Conservation (phyloP, 1,284 basidiomycete species). For the Porodaedalea pini region DNA sequence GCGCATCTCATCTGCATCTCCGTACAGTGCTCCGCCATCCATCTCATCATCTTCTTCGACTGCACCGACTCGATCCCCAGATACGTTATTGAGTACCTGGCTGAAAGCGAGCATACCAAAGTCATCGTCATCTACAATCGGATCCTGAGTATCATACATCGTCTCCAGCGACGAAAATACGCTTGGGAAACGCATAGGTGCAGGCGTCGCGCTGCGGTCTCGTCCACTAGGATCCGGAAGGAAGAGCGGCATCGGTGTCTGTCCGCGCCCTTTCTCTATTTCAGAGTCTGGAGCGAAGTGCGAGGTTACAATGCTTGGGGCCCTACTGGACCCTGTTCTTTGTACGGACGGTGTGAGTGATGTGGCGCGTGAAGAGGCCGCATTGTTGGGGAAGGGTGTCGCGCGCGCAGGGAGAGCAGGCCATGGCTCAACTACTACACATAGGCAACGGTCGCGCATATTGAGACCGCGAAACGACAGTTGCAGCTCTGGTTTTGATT, state of each 20-base stretch:
- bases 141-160: slow-evolving; percentile 29
- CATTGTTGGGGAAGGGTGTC: slow-evolving; percentile 33
- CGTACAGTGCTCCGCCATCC: slow-evolving; percentile 69
- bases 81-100: slow-evolving; percentile 55
- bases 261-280: slow-evolving; percentile 28
- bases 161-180: slow-evolving; percentile 16
- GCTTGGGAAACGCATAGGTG: slow-evolving; percentile 13
- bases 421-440: slow-evolving; percentile 76
- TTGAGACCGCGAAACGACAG: slow-evolving; percentile 65
- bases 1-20: slow-evolving; percentile 71
- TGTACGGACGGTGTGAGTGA: slow-evolving; percentile 12
- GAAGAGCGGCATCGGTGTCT: slow-evolving; percentile 57
- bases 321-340: slow-evolving; percentile 22
- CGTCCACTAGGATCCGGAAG: slow-evolving; percentile 55
- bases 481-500: slow-evolving; percentile 65
- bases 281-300: slow-evolving; percentile 26
- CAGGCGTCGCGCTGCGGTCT: slow-evolving; percentile 31
- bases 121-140: slow-evolving; percentile 40
- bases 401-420: slow-evolving; percentile 36
- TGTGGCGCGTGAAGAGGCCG: background rate
- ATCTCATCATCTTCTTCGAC: slow-evolving; percentile 72
- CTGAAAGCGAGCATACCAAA: slow-evolving; percentile 70
- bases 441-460: slow-evolving; percentile 66
- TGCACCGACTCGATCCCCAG: slow-evolving; percentile 50
- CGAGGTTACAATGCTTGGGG: slow-evolving; percentile 35